These are phyloP conservation scores for Amanita pseudoporphyria DNA, from an alignment of 768 basidiomycete species.

Conservation along the genomic window DNA sequence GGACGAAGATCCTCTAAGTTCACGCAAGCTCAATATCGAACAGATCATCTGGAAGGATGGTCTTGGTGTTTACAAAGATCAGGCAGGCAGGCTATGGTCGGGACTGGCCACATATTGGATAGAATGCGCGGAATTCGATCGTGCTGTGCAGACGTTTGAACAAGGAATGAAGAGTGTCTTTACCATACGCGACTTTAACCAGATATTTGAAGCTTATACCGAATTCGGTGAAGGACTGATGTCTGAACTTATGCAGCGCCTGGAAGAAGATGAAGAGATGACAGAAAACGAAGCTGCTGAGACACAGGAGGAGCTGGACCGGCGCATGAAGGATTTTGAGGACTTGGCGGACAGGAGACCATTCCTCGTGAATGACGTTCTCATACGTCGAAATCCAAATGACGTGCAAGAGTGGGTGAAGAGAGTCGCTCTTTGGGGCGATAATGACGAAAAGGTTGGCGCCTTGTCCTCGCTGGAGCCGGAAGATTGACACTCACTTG, in stretches of 20 bases:
- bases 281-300: conserved; percentile 75
- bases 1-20: conserved; percentile 72
- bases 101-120: conserved; percentile 98
- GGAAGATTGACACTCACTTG: background rate
- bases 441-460: conserved; percentile 86
- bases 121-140: conserved; percentile 91
- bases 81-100: conserved; percentile 93
- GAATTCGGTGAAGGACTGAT: conserved; percentile 91
- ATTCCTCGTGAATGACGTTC: conserved; percentile 93
- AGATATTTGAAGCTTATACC: conserved; percentile 94
- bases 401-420: conserved; percentile 99
- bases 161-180: conserved; percentile 73
- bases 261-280: conserved; percentile 77
- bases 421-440: conserved; percentile 84
- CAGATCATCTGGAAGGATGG: conserved; percentile 80
- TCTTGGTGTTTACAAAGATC: conserved; percentile 85
- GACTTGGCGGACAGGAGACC: conserved; percentile 90
- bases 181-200: conserved; percentile 94
- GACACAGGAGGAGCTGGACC: conserved; percentile 76
- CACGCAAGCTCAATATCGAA: conserved; percentile 76
- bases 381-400: conserved; percentile 87
- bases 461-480: background rate
- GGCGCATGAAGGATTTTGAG: conserved; percentile 87
- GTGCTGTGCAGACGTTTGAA: conserved; percentile 84
- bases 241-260: conserved; percentile 77